phyloP scores from a whole-genome alignment of 179 eudicot species.

The Amaranthus tricolor region DNA sequence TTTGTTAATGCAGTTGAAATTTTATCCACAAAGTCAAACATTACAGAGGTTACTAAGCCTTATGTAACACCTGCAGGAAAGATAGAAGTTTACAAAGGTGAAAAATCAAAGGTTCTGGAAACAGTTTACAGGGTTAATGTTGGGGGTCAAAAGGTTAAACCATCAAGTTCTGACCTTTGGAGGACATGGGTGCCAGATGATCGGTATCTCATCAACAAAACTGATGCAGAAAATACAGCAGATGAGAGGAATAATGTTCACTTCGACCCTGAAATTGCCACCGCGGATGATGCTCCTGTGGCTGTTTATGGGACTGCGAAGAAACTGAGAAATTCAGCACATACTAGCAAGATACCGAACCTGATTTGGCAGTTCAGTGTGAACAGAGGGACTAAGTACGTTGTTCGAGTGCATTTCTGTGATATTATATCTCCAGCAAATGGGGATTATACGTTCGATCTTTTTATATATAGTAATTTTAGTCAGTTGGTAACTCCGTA shows the following conservation, averaged over 20 bases:
- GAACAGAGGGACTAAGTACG: slow-evolving; percentile 17
- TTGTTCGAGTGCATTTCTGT: slow-evolving; percentile 54
- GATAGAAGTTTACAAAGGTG: neutral
- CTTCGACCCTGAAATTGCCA: neutral
- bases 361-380: slow-evolving; percentile 48
- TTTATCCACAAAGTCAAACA: slow-evolving; percentile 20
- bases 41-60: slow-evolving; percentile 22
- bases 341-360: slow-evolving; percentile 15
- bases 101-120: slow-evolving; percentile 22
- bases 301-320: slow-evolving; percentile 46
- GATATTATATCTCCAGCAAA: slow-evolving; percentile 19
- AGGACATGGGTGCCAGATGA: slow-evolving; percentile 57
- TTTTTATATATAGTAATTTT: slow-evolving; percentile 32
- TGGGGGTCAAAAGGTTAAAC: slow-evolving; percentile 27
- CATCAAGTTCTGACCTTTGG: slow-evolving; percentile 22
- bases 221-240: slow-evolving; percentile 21
- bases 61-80: slow-evolving; percentile 25
- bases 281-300: slow-evolving; percentile 34
- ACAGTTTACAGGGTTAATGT: slow-evolving; percentile 45
- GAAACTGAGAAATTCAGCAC: slow-evolving; percentile 4
- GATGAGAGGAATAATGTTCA: neutral
- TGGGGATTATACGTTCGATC: slow-evolving; percentile 10
- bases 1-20: slow-evolving; percentile 52
- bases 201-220: slow-evolving; percentile 26
- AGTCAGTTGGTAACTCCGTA: neutral